Percentiles rank a stretch among this genome's conserved stretches.
Conservation (phyloP, 805 yeast species). For the Spathaspora arborariae region DNA sequence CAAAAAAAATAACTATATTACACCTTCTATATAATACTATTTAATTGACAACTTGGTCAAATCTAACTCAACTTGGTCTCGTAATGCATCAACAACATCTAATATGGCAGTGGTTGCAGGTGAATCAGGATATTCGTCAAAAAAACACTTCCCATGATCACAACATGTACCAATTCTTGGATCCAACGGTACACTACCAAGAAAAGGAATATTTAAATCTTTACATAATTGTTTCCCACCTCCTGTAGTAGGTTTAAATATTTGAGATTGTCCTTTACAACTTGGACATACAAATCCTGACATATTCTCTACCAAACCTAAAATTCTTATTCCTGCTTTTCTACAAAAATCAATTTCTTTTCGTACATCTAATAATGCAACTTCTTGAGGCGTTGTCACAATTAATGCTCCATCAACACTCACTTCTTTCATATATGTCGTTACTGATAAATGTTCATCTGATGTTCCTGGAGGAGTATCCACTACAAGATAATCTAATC, state of each 20-base stretch:
- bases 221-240: constrained; percentile 85
- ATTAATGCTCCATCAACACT: constrained; percentile 95
- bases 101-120: constrained; percentile 88
- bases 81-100: constrained; percentile 70
- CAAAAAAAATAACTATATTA: neutral
- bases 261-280: constrained; percentile 85
- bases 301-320: constrained; percentile 97
- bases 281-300: constrained; percentile 96
- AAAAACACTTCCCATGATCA: constrained; percentile 80
- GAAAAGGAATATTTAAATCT: constrained; percentile 71
- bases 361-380: constrained; percentile 88
- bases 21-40: neutral
- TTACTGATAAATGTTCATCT: constrained; percentile 92
- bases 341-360: constrained; percentile 94
- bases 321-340: constrained; percentile 79
- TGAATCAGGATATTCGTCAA: constrained; percentile 82
- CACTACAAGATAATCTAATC: constrained; percentile 75
- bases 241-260: constrained; percentile 94
- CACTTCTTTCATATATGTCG: constrained; percentile 79
- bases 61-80: constrained; percentile 48
- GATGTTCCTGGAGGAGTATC: constrained; percentile 99
- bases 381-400: constrained; percentile 98
- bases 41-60: neutral
- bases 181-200: constrained; percentile 93
- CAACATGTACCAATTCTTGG: constrained; percentile 90